A percentile compares a stretch with the other conserved stretches of the same genome.
Conservation (phyloP, 768 basidiomycete species). For the Boletellus emodensis region DNA sequence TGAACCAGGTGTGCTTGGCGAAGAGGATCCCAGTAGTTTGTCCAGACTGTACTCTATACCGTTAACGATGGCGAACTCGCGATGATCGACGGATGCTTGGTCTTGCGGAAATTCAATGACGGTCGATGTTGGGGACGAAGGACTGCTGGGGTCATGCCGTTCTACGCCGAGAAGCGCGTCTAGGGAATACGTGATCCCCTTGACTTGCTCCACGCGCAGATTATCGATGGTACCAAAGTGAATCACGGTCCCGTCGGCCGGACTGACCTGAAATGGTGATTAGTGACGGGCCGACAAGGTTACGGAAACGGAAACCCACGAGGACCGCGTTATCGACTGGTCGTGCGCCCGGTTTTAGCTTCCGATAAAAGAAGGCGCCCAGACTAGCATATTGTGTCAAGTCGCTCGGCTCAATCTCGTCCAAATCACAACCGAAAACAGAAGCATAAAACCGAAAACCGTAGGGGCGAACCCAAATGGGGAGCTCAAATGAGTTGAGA, state of each 20-base stretch:
- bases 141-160: slow-evolving; percentile 39
- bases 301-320: slow-evolving; percentile 38
- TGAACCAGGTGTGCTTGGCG: slow-evolving; percentile 39
- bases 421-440: slow-evolving; percentile 91
- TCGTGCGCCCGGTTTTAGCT: slow-evolving; percentile 74
- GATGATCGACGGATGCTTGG: slow-evolving; percentile 71
- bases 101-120: slow-evolving; percentile 39
- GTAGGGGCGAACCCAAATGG: slow-evolving; percentile 91
- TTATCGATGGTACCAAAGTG: slow-evolving; percentile 86
- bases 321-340: slow-evolving; percentile 75
- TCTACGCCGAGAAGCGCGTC: slow-evolving; percentile 87
- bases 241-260: slow-evolving; percentile 89
- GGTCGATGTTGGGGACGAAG: slow-evolving; percentile 39
- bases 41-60: slow-evolving; percentile 95
- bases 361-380: slow-evolving; percentile 95
- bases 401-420: slow-evolving; percentile 81
- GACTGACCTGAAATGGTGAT: slow-evolving; percentile 62
- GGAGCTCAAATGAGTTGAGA: slow-evolving; percentile 87
- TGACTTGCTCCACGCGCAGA: slow-evolving; percentile 89
- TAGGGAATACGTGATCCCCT: slow-evolving; percentile 95
- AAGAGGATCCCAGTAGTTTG: slow-evolving; percentile 67
- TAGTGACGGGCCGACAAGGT: neutral
- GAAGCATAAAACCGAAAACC: slow-evolving; percentile 82
- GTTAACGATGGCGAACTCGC: slow-evolving; percentile 93
- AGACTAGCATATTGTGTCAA: slow-evolving; percentile 76